phyloP scores from a whole-genome alignment of 306 rosid genomes.

The Glycine soja region DNA sequence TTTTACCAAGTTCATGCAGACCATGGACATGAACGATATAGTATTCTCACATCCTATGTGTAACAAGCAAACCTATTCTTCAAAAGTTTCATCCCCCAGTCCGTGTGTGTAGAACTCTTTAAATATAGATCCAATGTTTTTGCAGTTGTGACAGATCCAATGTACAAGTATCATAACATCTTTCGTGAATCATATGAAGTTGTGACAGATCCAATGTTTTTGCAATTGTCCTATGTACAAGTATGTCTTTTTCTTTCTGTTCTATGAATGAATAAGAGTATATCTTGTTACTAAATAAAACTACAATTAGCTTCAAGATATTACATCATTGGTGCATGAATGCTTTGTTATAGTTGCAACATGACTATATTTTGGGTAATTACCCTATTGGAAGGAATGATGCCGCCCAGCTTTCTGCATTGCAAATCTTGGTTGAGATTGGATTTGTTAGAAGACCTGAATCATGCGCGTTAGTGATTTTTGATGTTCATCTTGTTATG shows the following conservation, averaged over 20 bases:
- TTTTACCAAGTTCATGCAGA: constrained; percentile 1
- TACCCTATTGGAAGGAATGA: constrained; percentile 96
- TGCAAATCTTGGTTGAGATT: too few species aligned
- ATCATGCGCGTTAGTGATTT: constrained; percentile 80
- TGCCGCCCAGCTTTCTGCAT: constrained; percentile 89
- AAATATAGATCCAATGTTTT: too few species aligned
- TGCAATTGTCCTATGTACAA: constrained; percentile 92
- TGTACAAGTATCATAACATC: too few species aligned
- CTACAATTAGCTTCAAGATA: constrained; percentile 23
- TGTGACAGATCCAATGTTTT: constrained; percentile 88
- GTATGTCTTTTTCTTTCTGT: constrained; percentile 53
- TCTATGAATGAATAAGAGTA: constrained; percentile 15
- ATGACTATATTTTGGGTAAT: constrained; percentile 91
- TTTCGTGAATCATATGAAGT: constrained; percentile 97
- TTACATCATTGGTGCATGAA: constrained; percentile 33
- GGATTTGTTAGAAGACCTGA: constrained; percentile 71
- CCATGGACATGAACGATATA: constrained; percentile 21
- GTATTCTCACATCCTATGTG: neutral
- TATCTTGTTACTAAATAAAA: constrained; percentile 21
- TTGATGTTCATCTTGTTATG: constrained; percentile 35
- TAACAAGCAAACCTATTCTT: constrained; percentile 25
- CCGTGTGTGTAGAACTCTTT: neutral
- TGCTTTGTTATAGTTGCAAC: constrained; percentile 78
- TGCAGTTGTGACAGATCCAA: too few species aligned
- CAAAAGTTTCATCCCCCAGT: neutral